Percentiles rank a stretch among this genome's conserved stretches.
phyloP scores from a whole-genome alignment of 1,284 basidiomycete species.

The Grifola frondosa region DNA sequence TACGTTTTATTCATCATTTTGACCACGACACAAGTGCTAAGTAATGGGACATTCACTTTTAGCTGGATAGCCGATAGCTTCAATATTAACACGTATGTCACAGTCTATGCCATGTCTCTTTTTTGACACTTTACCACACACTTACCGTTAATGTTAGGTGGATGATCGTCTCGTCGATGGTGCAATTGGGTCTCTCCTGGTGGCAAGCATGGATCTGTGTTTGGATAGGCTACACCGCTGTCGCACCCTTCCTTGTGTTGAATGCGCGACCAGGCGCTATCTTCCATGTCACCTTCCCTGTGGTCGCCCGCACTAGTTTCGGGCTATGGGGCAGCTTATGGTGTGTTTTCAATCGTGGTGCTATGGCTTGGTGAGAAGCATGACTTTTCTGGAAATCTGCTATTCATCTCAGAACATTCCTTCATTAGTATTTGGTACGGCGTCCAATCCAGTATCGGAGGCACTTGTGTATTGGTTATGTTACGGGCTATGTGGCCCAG shows the following conservation, averaged over 20 bases:
- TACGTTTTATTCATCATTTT: constrained; percentile 31
- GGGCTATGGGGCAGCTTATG: constrained; percentile 82
- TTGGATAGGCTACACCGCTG: constrained; percentile 73
- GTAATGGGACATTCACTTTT: not conserved
- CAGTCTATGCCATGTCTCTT: not conserved
- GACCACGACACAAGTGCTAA: not conserved
- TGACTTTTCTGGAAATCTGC: not conserved
- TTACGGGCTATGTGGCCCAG: constrained; percentile 72
- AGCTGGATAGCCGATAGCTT: constrained; percentile 83
- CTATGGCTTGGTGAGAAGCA: constrained; percentile 66
- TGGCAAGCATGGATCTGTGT: constrained; percentile 83
- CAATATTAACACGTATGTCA: constrained; percentile 75
- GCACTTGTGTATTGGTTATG: constrained; percentile 74
- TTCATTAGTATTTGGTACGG: constrained; percentile 72
- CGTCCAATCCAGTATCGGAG: constrained; percentile 81
- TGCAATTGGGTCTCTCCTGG: constrained; percentile 74
- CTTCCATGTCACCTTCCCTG: constrained; percentile 81
- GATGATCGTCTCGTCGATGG: constrained; percentile 79
- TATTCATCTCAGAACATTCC: not conserved
- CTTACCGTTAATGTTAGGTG: constrained; percentile 41
- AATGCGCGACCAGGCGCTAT: constrained; percentile 82
- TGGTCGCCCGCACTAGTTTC: constrained; percentile 75
- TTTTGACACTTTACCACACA: constrained; percentile 5
- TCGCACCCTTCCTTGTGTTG: constrained; percentile 73
- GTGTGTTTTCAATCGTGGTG: constrained; percentile 80